Conservation (phyloP, 805 yeast genomes). For the Ogataea saltuana region DNA sequence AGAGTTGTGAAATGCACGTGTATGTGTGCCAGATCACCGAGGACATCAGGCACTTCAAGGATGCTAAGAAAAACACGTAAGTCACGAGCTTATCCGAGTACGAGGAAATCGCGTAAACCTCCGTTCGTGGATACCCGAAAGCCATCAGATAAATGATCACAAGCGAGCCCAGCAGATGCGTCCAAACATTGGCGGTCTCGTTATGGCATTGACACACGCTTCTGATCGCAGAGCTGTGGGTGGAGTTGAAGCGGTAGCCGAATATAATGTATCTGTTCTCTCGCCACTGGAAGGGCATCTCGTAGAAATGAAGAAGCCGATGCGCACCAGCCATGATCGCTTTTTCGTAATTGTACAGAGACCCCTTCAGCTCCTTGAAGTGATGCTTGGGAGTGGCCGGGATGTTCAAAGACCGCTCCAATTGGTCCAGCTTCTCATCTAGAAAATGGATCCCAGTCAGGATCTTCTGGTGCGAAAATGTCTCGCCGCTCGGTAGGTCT, state of each 20-base stretch:
- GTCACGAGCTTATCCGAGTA: slow-evolving; percentile 51
- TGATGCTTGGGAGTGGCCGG: slow-evolving; percentile 31
- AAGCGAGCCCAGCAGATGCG: slow-evolving; percentile 74
- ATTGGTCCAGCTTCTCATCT: slow-evolving; percentile 42
- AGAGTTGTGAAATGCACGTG: slow-evolving; percentile 66
- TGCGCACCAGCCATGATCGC: slow-evolving; percentile 45
- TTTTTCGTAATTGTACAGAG: slow-evolving; percentile 47
- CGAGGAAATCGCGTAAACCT: slow-evolving; percentile 44
- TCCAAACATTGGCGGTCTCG: slow-evolving; percentile 92
- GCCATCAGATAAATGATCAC: slow-evolving; percentile 56
- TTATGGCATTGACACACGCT: slow-evolving; percentile 72
- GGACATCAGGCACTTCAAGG: slow-evolving; percentile 72
- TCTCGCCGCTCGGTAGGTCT: no score
- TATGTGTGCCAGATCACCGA: slow-evolving; percentile 93
- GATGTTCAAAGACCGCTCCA: slow-evolving; percentile 38
- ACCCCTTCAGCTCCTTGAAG: slow-evolving; percentile 33
- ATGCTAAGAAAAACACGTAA: slow-evolving; percentile 66
- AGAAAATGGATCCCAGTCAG: slow-evolving; percentile 39
- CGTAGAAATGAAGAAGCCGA: slow-evolving; percentile 72
- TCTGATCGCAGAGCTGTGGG: slow-evolving; percentile 57
- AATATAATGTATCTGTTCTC: slow-evolving; percentile 82
- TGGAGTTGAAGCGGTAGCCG: slow-evolving; percentile 82
- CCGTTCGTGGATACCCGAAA: slow-evolving; percentile 63
- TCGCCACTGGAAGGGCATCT: slow-evolving; percentile 89
- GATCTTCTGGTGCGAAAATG: slow-evolving; percentile 33